Evolutionary conservation across 208 protist species (phyloP).

Genomic region (Naegleria lovaniensis): DNA sequence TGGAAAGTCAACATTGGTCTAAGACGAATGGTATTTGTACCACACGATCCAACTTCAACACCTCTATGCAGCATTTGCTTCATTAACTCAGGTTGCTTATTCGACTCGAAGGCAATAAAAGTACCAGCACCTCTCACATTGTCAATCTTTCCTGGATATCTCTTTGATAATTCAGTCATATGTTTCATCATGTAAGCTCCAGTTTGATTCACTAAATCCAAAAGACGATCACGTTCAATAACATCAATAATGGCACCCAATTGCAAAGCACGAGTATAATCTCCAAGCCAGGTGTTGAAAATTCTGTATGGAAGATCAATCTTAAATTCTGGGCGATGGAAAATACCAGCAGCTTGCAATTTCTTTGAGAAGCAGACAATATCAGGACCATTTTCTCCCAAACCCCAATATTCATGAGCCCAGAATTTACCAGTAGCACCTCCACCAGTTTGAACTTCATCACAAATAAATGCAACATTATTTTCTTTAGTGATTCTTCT

Average conservation of each 20-base stretch:
- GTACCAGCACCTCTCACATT: constrained; percentile 50
- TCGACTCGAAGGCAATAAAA: constrained; percentile 50
- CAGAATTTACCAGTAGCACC: constrained; percentile 60
- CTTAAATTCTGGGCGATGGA: constrained; percentile 39
- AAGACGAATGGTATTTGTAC: constrained; percentile 41
- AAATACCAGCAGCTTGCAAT: constrained; percentile 45
- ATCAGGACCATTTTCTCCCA: constrained; percentile 47
- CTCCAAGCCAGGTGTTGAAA: constrained; percentile 64
- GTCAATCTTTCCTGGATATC: constrained; percentile 30
- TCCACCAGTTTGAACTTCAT: constrained; percentile 58
- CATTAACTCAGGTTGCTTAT: constrained; percentile 38
- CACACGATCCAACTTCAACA: constrained; percentile 51
- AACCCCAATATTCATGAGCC: constrained; percentile 58
- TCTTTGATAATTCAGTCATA: constrained; percentile 34
- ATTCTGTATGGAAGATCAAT: constrained; percentile 46
- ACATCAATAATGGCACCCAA: constrained; percentile 33
- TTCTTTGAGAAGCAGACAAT: constrained; percentile 65
- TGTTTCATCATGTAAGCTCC: constrained; percentile 43
- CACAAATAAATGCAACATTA: constrained; percentile 55
- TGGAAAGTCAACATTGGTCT: constrained; percentile 47
- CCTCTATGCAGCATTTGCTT: constrained; percentile 8
- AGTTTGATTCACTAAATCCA: constrained; percentile 44
- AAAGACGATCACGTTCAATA: constrained; percentile 42
- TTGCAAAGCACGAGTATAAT: constrained; percentile 49
- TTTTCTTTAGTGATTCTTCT: constrained; percentile 46